A percentile compares a stretch with the other conserved stretches of the same genome.
phyloP scores from a whole-genome alignment of 1,139 yeast species.

The Debaryomyces udenii region DNA sequence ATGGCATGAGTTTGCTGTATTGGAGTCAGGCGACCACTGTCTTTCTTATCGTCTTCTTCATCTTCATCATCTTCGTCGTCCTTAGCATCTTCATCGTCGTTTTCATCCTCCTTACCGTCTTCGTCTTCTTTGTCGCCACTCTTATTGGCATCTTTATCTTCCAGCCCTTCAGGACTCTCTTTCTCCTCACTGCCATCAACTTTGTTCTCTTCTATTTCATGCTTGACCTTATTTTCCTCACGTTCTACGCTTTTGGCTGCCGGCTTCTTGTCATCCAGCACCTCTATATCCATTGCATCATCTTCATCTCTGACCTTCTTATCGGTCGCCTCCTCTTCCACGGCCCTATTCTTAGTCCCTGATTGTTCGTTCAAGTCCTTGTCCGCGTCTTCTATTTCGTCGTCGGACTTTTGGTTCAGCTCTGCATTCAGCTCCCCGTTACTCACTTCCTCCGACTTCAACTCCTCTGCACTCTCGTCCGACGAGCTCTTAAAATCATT shows the following conservation, averaged over 20 bases:
- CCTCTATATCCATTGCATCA: constrained; percentile 1
- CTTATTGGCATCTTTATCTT: constrained; percentile 17
- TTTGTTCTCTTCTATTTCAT: constrained; percentile 12
- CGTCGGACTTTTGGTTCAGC: constrained; percentile 7
- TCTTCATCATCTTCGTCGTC: constrained; percentile 43
- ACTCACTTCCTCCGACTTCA: neutral
- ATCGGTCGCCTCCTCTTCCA: neutral
- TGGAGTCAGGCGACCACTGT: constrained; percentile 19
- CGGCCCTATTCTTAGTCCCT: too few relatives aligned
- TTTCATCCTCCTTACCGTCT: constrained; percentile 38
- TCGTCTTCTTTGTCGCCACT: constrained; percentile 36
- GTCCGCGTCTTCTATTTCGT: constrained; percentile 3
- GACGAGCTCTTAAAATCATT: neutral
- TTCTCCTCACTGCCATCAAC: constrained; percentile 13
- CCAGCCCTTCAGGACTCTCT: constrained; percentile 18
- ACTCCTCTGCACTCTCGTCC: neutral
- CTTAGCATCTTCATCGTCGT: constrained; percentile 57
- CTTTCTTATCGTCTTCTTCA: constrained; percentile 17
- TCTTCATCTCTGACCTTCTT: constrained; percentile 2
- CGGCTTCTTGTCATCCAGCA: too few relatives aligned
- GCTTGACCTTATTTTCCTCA: constrained; percentile 17
- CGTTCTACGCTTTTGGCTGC: constrained; percentile 2
- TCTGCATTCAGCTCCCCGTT: neutral
- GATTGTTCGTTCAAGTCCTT: too few relatives aligned
- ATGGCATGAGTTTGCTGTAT: constrained; percentile 79